Percentiles rank a stretch among this genome's conserved stretches.
phyloP scores from a whole-genome alignment of 192 early-diverging fungal genomes.

The Coemansia sp. region DNA sequence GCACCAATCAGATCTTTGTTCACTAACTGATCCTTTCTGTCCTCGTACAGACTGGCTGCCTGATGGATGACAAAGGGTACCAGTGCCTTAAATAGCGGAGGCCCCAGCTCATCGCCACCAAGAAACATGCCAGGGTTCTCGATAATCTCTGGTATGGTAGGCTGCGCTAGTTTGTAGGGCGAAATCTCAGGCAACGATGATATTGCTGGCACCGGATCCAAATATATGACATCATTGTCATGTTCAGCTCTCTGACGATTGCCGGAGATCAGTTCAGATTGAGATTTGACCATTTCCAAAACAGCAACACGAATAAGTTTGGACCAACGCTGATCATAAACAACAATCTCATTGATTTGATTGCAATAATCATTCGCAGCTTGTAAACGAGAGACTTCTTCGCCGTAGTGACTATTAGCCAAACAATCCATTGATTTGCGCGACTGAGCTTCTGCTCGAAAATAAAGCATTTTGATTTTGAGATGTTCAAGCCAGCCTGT shows the following conservation, averaged over 20 bases:
- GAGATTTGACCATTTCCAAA: constrained; percentile 33
- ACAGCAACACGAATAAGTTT: constrained; percentile 30
- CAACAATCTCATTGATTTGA: constrained; percentile 32
- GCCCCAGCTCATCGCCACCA: constrained; percentile 63
- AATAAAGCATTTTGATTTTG: constrained; percentile 72
- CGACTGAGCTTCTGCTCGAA: constrained; percentile 74
- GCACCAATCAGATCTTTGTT: constrained; percentile 64
- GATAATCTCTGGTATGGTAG: constrained; percentile 59
- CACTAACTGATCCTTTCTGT: constrained; percentile 75
- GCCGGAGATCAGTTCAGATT: constrained; percentile 52
- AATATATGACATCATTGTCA: constrained; percentile 91
- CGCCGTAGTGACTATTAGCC: constrained; percentile 75
- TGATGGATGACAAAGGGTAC: constrained; percentile 92
- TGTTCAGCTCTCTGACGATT: constrained; percentile 68
- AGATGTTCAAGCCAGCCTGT: constrained; percentile 67
- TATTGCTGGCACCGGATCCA: constrained; percentile 69
- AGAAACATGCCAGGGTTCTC: constrained; percentile 69
- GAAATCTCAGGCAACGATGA: constrained; percentile 62
- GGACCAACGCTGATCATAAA: constrained; percentile 45
- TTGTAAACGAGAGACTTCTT: constrained; percentile 76
- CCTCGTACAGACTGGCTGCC: constrained; percentile 81
- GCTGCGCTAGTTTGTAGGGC: constrained; percentile 71
- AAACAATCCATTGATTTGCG: constrained; percentile 74
- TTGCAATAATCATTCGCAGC: constrained; percentile 34
- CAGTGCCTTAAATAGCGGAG: constrained; percentile 78